Evolutionary conservation across 169 alveolate genomes (phyloP), one percentile per base, ranked within the genome.

Genomic region (Fabrea salina): DNA sequence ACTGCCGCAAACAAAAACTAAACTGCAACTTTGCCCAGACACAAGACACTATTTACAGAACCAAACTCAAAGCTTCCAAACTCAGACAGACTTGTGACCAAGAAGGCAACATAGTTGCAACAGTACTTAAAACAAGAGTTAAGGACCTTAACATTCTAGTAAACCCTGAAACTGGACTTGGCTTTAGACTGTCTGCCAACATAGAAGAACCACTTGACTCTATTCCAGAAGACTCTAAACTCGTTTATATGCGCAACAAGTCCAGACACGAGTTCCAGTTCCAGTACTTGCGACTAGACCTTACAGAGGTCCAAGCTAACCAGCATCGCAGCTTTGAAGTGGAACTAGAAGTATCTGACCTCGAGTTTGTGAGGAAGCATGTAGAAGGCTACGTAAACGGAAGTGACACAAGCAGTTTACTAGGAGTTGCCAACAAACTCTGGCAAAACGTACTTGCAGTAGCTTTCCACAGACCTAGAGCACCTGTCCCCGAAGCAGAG

Each of bases 361-460:
- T 66, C 41, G 32, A 25, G n/a, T 66, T 66, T 43, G 56, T 66
- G 30, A 66, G 32, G 54, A 66, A 19, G 19, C 76, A 39, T 37
- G 58, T 66, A 6, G 71, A 58, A 30, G 16, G 27, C 7, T 58
- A 22, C 33, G 16, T 58, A 35, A 22, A 27, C 2, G 71, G 71
- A 43, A 66, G 19, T 5, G 76, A 66, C n/a, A 66, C 25, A 66
- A 40, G 30, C n/a, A 40, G 76, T 41, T 43, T 66, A 25, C 7
- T 39, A n/a, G 76, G 57, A 19, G 32, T 43, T 7, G 39, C 76
- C 16, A 66, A 40, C 19, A 66, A 66, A 41, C n/a, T 66, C 19
- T 66, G 76, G 56, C n/a, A 41, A 13, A 66, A 66, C 41, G 76
- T 30, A 27, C 37, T 66, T 37, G 51, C 76, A n/a, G 41, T 66